Percentiles rank a stretch among this genome's conserved stretches.
Conservation (phyloP, 2,329 filamentous ascomycete genomes). For the Gnomoniopsis sp. region DNA sequence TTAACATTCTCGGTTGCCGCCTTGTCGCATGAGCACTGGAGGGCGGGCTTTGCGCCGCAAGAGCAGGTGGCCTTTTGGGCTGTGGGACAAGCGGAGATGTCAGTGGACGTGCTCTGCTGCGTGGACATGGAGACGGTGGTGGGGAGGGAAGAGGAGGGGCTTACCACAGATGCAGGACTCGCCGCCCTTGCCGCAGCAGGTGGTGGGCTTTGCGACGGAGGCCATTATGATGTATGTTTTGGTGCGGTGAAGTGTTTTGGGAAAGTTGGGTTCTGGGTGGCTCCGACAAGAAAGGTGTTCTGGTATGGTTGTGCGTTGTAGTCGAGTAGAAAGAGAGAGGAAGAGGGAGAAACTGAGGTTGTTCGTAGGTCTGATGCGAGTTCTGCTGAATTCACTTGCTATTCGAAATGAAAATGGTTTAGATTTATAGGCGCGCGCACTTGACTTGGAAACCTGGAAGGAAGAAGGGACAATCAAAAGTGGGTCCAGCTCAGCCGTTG, state of each 20-base stretch:
- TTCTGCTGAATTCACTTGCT: too few relatives aligned
- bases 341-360: too few relatives aligned
- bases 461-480: not conserved
- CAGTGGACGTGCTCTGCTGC: not conserved
- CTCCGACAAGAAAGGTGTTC: too few relatives aligned
- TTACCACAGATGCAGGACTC: slow-evolving; percentile 56
- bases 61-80: slow-evolving; percentile 52
- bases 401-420: too few relatives aligned
- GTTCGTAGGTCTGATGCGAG: too few relatives aligned
- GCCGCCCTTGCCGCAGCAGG: slow-evolving; percentile 55
- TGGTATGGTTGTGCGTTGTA: too few relatives aligned
- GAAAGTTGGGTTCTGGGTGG: slow-evolving; percentile 1
- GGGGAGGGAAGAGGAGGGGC: slow-evolving; percentile 23
- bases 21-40: slow-evolving; percentile 78
- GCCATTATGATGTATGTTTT: slow-evolving; percentile 27
- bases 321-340: too few relatives aligned
- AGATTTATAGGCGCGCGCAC: too few relatives aligned
- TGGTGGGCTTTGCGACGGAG: slow-evolving; percentile 36
- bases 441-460: not conserved
- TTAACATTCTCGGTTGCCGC: slow-evolving; percentile 66
- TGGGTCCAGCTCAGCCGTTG: not conserved
- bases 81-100: not conserved
- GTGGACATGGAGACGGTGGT: slow-evolving; percentile 2
- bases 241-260: not conserved
- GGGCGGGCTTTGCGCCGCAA: slow-evolving; percentile 76